phyloP scores from a whole-genome alignment of 257 asterid species.

The Penstemon barbatus region DNA sequence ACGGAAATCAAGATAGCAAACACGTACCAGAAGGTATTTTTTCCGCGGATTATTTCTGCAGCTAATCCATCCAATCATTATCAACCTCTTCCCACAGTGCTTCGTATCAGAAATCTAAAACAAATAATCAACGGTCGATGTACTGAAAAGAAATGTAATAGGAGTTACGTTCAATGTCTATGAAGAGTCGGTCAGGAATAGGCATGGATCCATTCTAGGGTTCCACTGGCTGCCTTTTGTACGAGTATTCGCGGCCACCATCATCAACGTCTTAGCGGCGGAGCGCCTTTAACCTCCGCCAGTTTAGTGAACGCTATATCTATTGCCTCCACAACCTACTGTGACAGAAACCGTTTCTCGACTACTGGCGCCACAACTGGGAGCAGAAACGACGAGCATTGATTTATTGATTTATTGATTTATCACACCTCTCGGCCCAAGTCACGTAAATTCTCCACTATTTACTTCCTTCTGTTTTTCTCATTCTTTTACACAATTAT shows the following conservation, averaged over 20 bases:
- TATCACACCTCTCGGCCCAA: no score
- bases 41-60: conserved; percentile 58
- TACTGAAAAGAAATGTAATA: not conserved
- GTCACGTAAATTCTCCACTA: no score
- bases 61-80: conserved; percentile 80
- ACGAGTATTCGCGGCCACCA: conserved; percentile 45
- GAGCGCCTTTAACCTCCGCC: conserved; percentile 13
- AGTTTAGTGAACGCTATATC: not conserved
- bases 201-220: conserved; percentile 82
- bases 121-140: conserved; percentile 4
- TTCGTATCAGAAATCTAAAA: conserved; percentile 45
- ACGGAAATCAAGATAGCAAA: not conserved
- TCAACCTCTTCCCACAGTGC: conserved; percentile 82
- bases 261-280: no score
- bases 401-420: no score
- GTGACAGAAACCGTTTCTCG: no score
- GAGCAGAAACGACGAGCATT: no score
- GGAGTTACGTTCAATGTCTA: conserved; percentile 62
- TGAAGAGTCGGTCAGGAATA: conserved; percentile 64
- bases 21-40: conserved; percentile 65
- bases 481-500: no score
- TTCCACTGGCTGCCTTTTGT: conserved; percentile 57
- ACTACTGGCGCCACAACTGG: no score
- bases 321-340: no score
- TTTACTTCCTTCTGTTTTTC: no score